Evolutionary conservation across 495 filamentous ascomycete species (phyloP).

Genomic region (Astrothelium subdiscretum): DNA sequence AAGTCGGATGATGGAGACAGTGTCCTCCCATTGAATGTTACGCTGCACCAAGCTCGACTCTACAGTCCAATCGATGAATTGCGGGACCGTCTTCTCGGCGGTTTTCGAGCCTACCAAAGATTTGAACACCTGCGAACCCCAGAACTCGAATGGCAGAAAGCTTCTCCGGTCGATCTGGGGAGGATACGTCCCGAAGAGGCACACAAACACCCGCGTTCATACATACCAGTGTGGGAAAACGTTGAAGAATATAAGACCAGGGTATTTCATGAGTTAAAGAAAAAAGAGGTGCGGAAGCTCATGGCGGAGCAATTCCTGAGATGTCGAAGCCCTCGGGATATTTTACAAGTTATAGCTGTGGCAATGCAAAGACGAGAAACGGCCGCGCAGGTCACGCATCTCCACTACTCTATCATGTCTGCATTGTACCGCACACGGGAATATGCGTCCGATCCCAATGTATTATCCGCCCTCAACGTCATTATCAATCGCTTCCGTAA

Average conservation of each 20-base stretch:
- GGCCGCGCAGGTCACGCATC: neutral
- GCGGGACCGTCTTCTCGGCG: neutral
- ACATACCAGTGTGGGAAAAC: neutral
- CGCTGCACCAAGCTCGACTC: neutral
- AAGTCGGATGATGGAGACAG: neutral
- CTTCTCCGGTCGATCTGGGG: neutral
- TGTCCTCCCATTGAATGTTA: neutral
- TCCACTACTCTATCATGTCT: conserved; percentile 12
- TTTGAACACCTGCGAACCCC: neutral
- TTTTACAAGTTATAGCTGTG: conserved; percentile 11
- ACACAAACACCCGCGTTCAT: neutral
- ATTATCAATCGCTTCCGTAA: conserved; percentile 12
- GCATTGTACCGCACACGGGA: conserved; percentile 15
- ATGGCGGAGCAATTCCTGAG: conserved; percentile 14
- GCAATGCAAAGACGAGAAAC: conserved; percentile 7
- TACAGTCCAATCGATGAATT: neutral
- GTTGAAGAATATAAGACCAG: neutral
- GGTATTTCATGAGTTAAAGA: neutral
- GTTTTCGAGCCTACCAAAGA: neutral
- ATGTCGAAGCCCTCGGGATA: conserved; percentile 11
- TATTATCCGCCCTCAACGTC: conserved; percentile 13
- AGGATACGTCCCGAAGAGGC: neutral
- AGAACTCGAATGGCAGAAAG: neutral
- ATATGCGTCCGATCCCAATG: conserved; percentile 8
- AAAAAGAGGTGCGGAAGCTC: conserved; percentile 10